A percentile compares a stretch with the other conserved stretches of the same genome.
These are phyloP conservation scores for Aspergillus fumigatiaffinis DNA, from an alignment of 2,329 filamentous ascomycete genomes.

Conservation along the genomic window DNA sequence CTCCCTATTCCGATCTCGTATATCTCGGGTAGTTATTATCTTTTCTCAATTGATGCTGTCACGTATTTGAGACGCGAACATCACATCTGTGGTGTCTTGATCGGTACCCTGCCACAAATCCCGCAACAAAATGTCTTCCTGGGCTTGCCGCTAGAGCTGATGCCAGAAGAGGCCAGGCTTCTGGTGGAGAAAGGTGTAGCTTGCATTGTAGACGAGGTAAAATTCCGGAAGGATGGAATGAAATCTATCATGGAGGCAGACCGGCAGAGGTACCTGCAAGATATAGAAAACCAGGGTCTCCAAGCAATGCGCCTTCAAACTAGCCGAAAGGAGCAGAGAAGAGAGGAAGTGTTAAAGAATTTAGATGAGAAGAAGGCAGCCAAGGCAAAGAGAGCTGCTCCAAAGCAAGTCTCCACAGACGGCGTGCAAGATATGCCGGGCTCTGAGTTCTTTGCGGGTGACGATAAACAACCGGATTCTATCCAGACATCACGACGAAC, in stretches of 20 bases:
- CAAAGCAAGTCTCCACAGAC: constrained; percentile 10
- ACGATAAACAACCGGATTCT: constrained; percentile 2
- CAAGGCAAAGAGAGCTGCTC: constrained; percentile 20
- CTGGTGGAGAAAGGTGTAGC: constrained; percentile 73
- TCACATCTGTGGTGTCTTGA: constrained; percentile 79
- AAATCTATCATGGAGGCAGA: constrained; percentile 55
- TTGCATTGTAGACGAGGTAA: constrained; percentile 74
- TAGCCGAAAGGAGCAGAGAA: constrained; percentile 48
- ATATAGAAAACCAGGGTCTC: constrained; percentile 53
- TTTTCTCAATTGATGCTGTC: constrained; percentile 82
- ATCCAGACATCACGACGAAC: constrained; percentile 11
- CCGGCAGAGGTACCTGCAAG: constrained; percentile 58
- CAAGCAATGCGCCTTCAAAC: constrained; percentile 46
- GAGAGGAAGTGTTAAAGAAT: constrained; percentile 49
- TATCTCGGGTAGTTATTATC: constrained; percentile 75
- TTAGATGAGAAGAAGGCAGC: constrained; percentile 37
- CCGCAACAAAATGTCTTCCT: constrained; percentile 94
- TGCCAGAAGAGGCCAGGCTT: constrained; percentile 81
- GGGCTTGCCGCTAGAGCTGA: constrained; percentile 81
- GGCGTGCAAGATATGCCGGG: constrained; percentile 12
- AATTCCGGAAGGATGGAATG: constrained; percentile 65
- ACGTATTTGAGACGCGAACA: constrained; percentile 73
- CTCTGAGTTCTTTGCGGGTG: constrained; percentile 23
- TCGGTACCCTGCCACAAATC: constrained; percentile 84
- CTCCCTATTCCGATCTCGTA: constrained; percentile 74